These are phyloP conservation scores for Ceratocystis cubensis DNA, from an alignment of 2,329 filamentous ascomycete species.

Conservation along the genomic window DNA sequence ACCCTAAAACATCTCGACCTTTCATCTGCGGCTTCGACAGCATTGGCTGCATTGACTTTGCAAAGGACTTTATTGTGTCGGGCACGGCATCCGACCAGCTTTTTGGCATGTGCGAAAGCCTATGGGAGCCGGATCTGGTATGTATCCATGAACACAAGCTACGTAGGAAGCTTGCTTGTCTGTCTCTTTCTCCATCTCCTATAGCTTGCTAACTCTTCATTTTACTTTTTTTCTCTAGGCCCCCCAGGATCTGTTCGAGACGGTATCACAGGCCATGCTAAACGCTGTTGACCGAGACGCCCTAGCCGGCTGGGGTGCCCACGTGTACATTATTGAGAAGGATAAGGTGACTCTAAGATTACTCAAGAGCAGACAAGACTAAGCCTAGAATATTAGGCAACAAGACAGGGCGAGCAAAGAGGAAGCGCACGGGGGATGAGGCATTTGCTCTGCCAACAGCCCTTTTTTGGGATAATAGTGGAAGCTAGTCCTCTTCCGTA, in stretches of 20 bases:
- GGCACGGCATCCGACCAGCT: slow-evolving; percentile 94
- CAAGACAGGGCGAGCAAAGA: background rate
- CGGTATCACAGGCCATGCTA: slow-evolving; percentile 86
- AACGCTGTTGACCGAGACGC: slow-evolving; percentile 96
- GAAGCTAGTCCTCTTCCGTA: background rate
- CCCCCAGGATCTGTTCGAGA: slow-evolving; percentile 95
- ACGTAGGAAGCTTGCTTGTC: background rate
- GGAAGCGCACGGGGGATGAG: background rate
- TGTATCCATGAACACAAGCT: slow-evolving; percentile 27
- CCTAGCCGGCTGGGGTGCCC: slow-evolving; percentile 92
- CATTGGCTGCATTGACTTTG: slow-evolving; percentile 98
- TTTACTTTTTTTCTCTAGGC: slow-evolving; percentile 36
- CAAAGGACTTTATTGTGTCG: slow-evolving; percentile 97
- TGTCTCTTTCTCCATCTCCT: background rate
- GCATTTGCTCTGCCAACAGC: background rate
- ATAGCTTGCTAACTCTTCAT: background rate
- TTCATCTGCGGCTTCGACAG: slow-evolving; percentile 99
- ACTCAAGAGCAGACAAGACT: slow-evolving; percentile 95
- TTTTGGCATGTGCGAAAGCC: slow-evolving; percentile 94
- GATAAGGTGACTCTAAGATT: slow-evolving; percentile 98
- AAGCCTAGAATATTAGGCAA: slow-evolving; percentile 28
- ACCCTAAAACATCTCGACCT: slow-evolving; percentile 83
- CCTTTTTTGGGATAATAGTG: background rate
- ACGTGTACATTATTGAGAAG: slow-evolving; percentile 99
- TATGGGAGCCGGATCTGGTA: slow-evolving; percentile 97